Evolutionary conservation across 441 rosid species (phyloP).

Genomic region (Brassica hybrid): DNA sequence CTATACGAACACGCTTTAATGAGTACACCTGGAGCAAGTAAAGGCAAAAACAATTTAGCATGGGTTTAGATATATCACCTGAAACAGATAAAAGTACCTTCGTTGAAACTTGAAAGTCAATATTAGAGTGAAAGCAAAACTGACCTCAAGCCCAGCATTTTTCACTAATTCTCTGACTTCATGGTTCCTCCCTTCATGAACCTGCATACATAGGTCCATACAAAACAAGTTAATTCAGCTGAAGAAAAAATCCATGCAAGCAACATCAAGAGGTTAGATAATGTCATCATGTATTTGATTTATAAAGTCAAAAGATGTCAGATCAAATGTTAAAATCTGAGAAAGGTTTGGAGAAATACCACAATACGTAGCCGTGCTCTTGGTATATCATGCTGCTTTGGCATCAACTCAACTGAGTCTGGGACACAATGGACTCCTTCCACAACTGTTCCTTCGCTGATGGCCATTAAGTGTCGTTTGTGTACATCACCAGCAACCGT

Average conservation of each 20-base stretch:
- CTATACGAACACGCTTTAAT: conserved; percentile 80
- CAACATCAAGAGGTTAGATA: conserved; percentile 6
- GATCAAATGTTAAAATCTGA: conserved; percentile 1
- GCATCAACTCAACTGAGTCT: conserved; percentile 85
- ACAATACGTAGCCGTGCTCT: conserved; percentile 83
- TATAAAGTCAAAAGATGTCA: not conserved
- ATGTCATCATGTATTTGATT: not conserved
- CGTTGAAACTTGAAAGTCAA: not conserved
- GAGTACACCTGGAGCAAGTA: conserved; percentile 63
- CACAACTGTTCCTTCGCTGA: conserved; percentile 71
- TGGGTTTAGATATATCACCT: not conserved
- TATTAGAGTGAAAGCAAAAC: conserved; percentile 37
- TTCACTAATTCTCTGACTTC: conserved; percentile 94
- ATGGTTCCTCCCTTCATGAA: conserved; percentile 95
- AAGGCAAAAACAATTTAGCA: conserved; percentile 15
- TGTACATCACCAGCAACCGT: conserved; percentile 66
- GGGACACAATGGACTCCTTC: conserved; percentile 84
- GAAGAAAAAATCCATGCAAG: not conserved
- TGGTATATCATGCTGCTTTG: conserved; percentile 67
- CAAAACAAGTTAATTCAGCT: not conserved
- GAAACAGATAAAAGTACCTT: not conserved
- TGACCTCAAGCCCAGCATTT: conserved; percentile 91
- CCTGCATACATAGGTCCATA: conserved; percentile 51
- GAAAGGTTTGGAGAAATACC: conserved; percentile 51
- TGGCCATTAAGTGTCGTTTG: conserved; percentile 67